phyloP scores from a whole-genome alignment of 2,329 filamentous ascomycete species.

The Fusarium phyllophilum region DNA sequence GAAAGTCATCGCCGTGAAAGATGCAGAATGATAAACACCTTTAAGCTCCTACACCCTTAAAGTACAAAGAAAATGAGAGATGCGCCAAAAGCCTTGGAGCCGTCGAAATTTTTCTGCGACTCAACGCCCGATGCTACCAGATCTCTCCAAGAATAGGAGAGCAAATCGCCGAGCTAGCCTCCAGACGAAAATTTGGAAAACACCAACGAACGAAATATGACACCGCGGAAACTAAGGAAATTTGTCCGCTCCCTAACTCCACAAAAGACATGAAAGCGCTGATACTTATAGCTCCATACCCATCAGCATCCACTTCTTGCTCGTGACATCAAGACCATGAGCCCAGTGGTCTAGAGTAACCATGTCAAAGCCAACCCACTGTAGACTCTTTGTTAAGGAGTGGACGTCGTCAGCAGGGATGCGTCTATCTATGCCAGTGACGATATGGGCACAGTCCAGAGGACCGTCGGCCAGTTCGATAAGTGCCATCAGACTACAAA shows the following conservation, averaged over 20 bases:
- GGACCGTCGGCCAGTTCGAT: constrained; percentile 86
- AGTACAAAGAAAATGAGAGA: constrained; percentile 19
- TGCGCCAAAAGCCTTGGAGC: constrained; percentile 25
- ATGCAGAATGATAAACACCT: constrained; percentile 17
- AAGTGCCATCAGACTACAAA: constrained; percentile 79
- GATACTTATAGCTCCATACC: constrained; percentile 82
- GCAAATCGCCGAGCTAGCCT: constrained; percentile 18
- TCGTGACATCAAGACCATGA: constrained; percentile 71
- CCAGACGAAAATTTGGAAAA: constrained; percentile 27
- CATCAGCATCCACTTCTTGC: constrained; percentile 85
- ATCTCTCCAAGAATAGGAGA: constrained; percentile 24
- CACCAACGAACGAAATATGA: constrained; percentile 28
- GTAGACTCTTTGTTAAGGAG: constrained; percentile 80
- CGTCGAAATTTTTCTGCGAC: constrained; percentile 28
- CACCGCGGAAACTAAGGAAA: constrained; percentile 33
- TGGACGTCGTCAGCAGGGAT: constrained; percentile 71
- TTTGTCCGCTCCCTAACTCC: constrained; percentile 34
- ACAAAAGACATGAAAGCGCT: constrained; percentile 24
- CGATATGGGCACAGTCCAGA: constrained; percentile 79
- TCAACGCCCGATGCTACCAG: constrained; percentile 36
- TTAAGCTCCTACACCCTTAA: constrained; percentile 29
- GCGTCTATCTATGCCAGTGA: constrained; percentile 82
- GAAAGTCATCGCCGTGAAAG: constrained; percentile 13
- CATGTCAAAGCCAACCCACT: constrained; percentile 93
- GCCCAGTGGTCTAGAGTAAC: constrained; percentile 83